Evolutionary conservation across 345 rosid species (phyloP).

Genomic region (Dimocarpus longan): DNA sequence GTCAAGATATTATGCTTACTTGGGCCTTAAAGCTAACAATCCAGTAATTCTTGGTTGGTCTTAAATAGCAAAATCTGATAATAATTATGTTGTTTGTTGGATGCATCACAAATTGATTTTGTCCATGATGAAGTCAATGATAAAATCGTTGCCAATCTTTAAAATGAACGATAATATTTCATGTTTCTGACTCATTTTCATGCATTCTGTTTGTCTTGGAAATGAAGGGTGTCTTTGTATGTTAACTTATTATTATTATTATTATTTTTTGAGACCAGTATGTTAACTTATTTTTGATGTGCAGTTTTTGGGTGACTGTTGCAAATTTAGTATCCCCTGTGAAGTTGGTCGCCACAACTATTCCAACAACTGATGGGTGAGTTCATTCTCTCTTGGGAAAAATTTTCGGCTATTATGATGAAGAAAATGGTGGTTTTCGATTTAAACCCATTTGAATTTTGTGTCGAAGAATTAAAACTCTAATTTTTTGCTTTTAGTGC

Average conservation of each 20-base stretch:
- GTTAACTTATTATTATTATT: neutral
- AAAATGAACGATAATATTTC: neutral
- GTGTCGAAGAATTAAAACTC: neutral
- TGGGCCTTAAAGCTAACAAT: neutral
- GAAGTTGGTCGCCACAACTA: slow-evolving; percentile 25
- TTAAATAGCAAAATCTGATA: neutral
- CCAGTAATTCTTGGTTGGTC: neutral
- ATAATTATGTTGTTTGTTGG: neutral
- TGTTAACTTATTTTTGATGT: slow-evolving; percentile 9
- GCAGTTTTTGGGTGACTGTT: slow-evolving; percentile 37
- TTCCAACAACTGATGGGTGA: slow-evolving; percentile 38
- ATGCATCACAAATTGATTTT: neutral
- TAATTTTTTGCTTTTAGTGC: neutral
- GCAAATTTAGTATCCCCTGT: slow-evolving; percentile 21
- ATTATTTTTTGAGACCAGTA: no score
- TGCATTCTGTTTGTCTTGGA: neutral
- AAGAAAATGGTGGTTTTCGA: neutral
- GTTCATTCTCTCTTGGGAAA: slow-evolving; percentile 7
- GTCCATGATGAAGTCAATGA: neutral
- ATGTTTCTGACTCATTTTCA: neutral
- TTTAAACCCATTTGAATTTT: neutral
- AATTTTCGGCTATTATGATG: no score
- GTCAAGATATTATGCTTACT: neutral
- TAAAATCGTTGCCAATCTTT: neutral
- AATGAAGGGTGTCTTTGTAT: slow-evolving; percentile 10